Evolutionary conservation across 768 basidiomycete genomes (phyloP).

Genomic region (Suillus variegatus): DNA sequence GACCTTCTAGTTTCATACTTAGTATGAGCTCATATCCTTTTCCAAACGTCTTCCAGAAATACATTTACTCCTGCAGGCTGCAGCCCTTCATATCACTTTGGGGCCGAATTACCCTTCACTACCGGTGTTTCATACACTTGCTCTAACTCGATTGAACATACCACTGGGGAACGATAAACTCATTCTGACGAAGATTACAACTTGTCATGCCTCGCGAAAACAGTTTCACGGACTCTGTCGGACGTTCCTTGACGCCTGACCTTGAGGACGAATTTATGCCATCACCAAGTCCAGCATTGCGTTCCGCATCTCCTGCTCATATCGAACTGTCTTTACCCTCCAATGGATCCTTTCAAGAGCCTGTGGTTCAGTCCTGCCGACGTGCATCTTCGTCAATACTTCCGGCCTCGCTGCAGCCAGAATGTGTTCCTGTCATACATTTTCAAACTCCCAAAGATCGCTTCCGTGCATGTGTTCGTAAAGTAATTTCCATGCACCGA

Average conservation of each 20-base stretch:
- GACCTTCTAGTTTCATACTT: background rate
- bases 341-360: background rate
- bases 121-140: background rate
- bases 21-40: background rate
- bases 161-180: background rate
- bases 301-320: slow-evolving; percentile 17
- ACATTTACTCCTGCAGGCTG: background rate
- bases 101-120: background rate
- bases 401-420: slow-evolving; percentile 5
- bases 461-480: slow-evolving; percentile 58
- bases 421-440: slow-evolving; percentile 14
- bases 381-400: background rate
- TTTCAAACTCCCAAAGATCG: slow-evolving; percentile 44
- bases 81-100: background rate
- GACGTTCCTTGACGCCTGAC: slow-evolving; percentile 69
- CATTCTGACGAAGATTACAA: background rate
- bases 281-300: background rate
- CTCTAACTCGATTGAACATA: background rate
- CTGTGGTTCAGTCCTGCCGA: slow-evolving; percentile 1
- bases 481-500: slow-evolving; percentile 63
- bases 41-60: background rate
- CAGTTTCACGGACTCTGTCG: slow-evolving; percentile 66
- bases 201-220: slow-evolving; percentile 63
- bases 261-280: slow-evolving; percentile 38
- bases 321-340: slow-evolving; percentile 14